These are phyloP conservation scores for Naganishia randhawae DNA, from an alignment of 768 basidiomycete genomes.

Conservation along the genomic window DNA sequence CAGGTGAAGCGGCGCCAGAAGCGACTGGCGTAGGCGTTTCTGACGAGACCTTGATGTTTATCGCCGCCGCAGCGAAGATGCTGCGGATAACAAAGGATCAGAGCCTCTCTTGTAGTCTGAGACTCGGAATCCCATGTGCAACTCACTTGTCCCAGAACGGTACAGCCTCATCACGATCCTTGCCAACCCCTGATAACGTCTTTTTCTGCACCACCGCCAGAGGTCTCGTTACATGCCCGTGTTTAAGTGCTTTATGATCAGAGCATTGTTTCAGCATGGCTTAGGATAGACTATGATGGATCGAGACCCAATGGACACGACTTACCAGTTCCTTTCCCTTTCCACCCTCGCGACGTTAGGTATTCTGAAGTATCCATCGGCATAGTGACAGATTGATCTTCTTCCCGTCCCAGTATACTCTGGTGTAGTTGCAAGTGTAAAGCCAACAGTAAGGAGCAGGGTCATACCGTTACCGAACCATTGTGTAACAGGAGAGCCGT, in stretches of 20 bases:
- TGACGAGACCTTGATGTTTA: constrained; percentile 64
- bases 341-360: constrained; percentile 66
- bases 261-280: neutral
- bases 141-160: constrained; percentile 98
- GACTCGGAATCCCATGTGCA: neutral
- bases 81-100: constrained; percentile 50
- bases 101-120: neutral
- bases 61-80: constrained; percentile 75
- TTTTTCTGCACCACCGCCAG: constrained; percentile 78
- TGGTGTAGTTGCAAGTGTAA: too few species aligned
- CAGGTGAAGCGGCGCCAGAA: constrained; percentile 25
- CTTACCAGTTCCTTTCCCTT: constrained; percentile 66
- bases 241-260: constrained; percentile 60
- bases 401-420: neutral
- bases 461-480: too few species aligned
- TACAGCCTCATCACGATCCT: constrained; percentile 89
- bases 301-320: neutral
- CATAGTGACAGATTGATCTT: constrained; percentile 13
- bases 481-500: neutral
- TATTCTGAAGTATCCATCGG: constrained; percentile 28
- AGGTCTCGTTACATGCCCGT: constrained; percentile 72
- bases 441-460: too few species aligned
- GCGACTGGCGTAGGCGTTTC: constrained; percentile 13
- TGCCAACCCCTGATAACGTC: constrained; percentile 78
- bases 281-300: neutral